These are phyloP conservation scores for Vaccinium darrowii DNA, from an alignment of 148 eudicot genomes.

Conservation along the genomic window DNA sequence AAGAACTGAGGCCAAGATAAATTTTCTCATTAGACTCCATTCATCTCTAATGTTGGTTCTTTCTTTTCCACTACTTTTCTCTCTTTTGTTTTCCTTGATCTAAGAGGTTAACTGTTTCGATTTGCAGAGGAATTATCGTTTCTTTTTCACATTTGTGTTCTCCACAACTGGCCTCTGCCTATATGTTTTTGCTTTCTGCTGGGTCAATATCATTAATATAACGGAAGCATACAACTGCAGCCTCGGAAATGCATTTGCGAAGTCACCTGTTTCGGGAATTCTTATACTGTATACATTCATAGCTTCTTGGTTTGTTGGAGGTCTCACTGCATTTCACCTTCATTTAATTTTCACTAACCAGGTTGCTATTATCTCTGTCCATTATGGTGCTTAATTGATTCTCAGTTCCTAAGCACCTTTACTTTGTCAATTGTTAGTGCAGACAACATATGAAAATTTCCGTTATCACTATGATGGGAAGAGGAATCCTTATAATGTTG, in stretches of 20 bases:
- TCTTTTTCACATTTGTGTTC: constrained; percentile 46
- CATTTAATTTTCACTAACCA: constrained; percentile 42
- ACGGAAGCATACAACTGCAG: constrained; percentile 20
- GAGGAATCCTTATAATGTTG: constrained; percentile 32
- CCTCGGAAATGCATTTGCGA: constrained; percentile 29
- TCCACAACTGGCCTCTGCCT: constrained; percentile 42
- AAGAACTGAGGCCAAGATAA: background rate
- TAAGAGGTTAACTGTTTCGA: constrained; percentile 5
- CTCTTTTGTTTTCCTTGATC: background rate
- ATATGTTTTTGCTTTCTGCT: constrained; percentile 34
- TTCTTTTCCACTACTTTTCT: background rate
- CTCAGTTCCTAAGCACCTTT: background rate
- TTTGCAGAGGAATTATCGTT: constrained; percentile 49
- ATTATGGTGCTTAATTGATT: background rate
- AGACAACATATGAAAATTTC: constrained; percentile 43
- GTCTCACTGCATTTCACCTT: constrained; percentile 45
- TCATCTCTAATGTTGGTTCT: background rate
- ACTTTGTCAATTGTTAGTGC: constrained; percentile 9
- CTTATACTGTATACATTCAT: constrained; percentile 40
- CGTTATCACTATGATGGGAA: constrained; percentile 29
- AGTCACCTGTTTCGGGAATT: constrained; percentile 35
- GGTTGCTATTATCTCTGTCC: constrained; percentile 24
- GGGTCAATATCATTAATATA: constrained; percentile 27
- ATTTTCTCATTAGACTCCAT: background rate
- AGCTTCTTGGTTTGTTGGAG: constrained; percentile 45